Percentiles rank a stretch among this genome's conserved stretches.
phyloP scores from a whole-genome alignment of 2,329 filamentous ascomycete genomes.

The Fusarium begoniae region DNA sequence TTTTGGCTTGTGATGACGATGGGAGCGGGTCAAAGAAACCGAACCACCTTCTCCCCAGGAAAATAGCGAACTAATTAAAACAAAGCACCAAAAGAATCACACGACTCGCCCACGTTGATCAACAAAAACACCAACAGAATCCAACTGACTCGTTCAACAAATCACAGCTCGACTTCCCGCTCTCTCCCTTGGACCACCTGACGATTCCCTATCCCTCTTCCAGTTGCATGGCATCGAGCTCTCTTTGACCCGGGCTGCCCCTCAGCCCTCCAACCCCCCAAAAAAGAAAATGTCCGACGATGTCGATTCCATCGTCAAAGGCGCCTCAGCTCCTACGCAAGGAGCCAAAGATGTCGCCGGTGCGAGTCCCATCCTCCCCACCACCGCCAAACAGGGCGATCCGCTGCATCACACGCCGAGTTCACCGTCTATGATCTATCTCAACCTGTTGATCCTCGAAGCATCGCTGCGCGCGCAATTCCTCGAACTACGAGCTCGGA shows the following conservation, averaged over 20 bases:
- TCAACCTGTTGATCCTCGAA: constrained; percentile 97
- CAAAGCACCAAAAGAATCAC: constrained; percentile 21
- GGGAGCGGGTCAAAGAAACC: constrained; percentile 20
- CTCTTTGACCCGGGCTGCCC: constrained; percentile 35
- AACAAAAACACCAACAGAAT: not conserved
- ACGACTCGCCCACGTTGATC: constrained; percentile 25
- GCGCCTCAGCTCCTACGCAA: constrained; percentile 74
- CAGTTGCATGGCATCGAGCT: constrained; percentile 37
- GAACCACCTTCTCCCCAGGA: constrained; percentile 24
- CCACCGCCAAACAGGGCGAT: constrained; percentile 64
- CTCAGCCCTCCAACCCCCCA: constrained; percentile 18
- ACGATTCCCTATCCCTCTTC: not conserved
- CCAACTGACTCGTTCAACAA: constrained; percentile 2
- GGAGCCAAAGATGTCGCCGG: constrained; percentile 52
- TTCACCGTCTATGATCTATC: constrained; percentile 94
- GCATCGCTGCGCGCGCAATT: constrained; percentile 93
- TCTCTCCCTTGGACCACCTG: constrained; percentile 9
- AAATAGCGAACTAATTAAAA: not conserved
- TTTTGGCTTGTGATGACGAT: constrained; percentile 39
- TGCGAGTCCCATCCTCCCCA: constrained; percentile 55
- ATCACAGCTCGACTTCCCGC: not conserved
- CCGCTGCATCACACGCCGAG: constrained; percentile 85
- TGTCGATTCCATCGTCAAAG: constrained; percentile 92
- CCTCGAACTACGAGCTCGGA: constrained; percentile 85
- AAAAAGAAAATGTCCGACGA: constrained; percentile 65